Conservation (phyloP, 2,329 filamentous ascomycete species). For the Botrytis elliptica region DNA sequence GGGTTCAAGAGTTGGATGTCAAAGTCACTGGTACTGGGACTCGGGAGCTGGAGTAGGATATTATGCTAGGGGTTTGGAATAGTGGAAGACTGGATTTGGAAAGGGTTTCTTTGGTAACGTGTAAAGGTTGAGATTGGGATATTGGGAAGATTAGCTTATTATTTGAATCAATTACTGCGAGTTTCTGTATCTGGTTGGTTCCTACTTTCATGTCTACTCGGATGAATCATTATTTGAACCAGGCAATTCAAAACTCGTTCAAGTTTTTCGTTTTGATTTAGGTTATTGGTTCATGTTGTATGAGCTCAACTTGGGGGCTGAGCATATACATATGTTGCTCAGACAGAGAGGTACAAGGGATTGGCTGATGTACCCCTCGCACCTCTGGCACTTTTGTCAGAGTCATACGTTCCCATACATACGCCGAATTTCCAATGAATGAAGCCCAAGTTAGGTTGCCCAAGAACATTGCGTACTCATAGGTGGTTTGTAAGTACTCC, state of each 20-base stretch:
- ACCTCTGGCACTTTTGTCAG: no score
- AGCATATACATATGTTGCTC: background rate
- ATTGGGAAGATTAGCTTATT: background rate
- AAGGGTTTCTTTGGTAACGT: background rate
- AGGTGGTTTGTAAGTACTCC: no score
- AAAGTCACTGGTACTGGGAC: background rate
- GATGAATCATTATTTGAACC: background rate
- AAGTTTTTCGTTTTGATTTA: fast-evolving
- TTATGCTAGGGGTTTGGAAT: background rate
- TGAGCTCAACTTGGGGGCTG: background rate
- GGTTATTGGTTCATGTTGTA: background rate
- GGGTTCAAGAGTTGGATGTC: background rate
- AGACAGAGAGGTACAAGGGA: no score
- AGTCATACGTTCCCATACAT: no score
- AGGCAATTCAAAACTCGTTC: background rate
- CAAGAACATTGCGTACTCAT: no score
- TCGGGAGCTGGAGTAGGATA: background rate
- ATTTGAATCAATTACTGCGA: background rate
- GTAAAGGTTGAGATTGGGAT: background rate
- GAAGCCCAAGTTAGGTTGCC: no score
- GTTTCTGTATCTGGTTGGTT: background rate
- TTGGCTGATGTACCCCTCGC: no score
- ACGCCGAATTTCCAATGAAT: no score
- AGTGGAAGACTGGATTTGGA: no score
- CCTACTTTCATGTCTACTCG: background rate